Base-by-base conservation (phyloP, 176 grass and related monocot genomes). In the Ensete glaucum region DNA sequence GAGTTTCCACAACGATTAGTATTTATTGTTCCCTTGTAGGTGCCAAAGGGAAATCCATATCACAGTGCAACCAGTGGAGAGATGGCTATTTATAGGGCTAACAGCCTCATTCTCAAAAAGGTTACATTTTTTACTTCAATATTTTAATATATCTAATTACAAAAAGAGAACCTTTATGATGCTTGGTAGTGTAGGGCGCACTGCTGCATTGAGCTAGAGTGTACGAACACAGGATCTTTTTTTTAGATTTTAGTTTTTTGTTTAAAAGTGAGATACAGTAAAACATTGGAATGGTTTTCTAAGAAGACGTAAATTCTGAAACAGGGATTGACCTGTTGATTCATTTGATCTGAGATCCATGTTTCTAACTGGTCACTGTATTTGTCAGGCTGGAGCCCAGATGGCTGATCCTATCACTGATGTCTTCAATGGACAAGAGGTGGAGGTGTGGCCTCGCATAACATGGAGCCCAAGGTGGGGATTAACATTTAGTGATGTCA, bases 21-120 rank as follows among this genome's bases (percentile, higher is more conserved):
- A 19, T 52, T 7, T 26, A 71, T 51, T 43, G 2, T 48, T 11
- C 76, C 48, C n/a, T 77, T 69, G 7, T 13, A 94, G 95, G 76
- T 99, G 75, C 86, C 90, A 69, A 94, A 99, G 72, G 95, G 95
- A 79, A 99, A 99, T 84, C 95, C 95, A 71, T 89, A 91, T 78
- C 90, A 99, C 76, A 99, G 95, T 82, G 95, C 95, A 76, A 94
- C 95, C 22, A 91, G 88, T 9, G 95, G 95, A 52, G 90, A 94
- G 79, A 99, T 91, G 95, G 95, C 88, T 57, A 94, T 99, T 78
- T 99, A 99, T 76, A 94, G 55, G 71, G 90, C 95, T 49, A 99
- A 94, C 55, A 99, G 86, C 80, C 88, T 85, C 22, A 84, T 91
- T 68, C 84, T 99, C 57, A 89, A 84, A 87, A 93, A 99, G 95